Evolutionary conservation across 805 yeast genomes (phyloP), one percentile per base, ranked within the genome.

Genomic region (Suhomyces sp.): DNA sequence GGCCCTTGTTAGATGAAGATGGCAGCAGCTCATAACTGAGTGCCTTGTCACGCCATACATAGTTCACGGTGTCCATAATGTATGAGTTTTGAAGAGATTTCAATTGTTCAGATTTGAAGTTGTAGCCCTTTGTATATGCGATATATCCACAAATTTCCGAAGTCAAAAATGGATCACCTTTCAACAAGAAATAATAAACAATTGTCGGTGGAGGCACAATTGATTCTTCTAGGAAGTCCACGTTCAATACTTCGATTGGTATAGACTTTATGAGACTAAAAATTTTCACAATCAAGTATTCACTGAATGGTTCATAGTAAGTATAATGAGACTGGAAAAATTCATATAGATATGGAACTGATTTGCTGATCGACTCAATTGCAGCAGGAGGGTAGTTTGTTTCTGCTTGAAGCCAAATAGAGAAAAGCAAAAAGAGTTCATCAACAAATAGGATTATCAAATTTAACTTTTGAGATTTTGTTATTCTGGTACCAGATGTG

Each of bases 31-130:
- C 65, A n/a, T 50, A 50, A 17, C 63, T 63, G 42, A 77, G 70
- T 1, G 79, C 74, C 45, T 63, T 67, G 42, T 77, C 74, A 39
- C 82, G 54, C 84, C 84, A 79, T 0, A 74, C 31, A 10, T 72
- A 58, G 38, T 79, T 79, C 40, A 80, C 65, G 6, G 72, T 48
- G 46, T 79, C 84, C 68, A 76, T 70, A 7, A 78, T 70, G 39
- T 69, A 74, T 0, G 76, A 56, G 38, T 77, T 77, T 31, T 72
- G 77, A 4, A 71, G 31, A 7, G 46, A 43, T 33, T 66, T 64
- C 22, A 51, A 42, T 3, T 43, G 24, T 5, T 42, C 43, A 4
- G 44, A 46, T n/a, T 44, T 33, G 34, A 61, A 56, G 25, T 54
- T 51, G 34, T 58, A 63, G 10, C 38, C 51, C 41, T 74, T 73